Conservation (phyloP, 2,329 filamentous ascomycete species). For the Alternaria triticimaculans region DNA sequence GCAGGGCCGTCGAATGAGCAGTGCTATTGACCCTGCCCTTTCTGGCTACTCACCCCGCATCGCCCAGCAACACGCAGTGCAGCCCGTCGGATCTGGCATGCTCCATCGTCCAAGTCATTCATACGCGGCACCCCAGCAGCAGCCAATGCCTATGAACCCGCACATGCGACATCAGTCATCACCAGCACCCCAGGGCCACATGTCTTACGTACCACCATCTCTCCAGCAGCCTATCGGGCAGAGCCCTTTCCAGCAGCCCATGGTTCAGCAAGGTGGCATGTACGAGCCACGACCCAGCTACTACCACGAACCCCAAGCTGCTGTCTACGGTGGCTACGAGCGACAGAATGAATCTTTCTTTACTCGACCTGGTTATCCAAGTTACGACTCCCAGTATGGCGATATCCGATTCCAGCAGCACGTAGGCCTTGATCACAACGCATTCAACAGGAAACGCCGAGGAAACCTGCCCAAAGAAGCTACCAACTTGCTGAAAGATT, state of each 20-base stretch:
- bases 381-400: constrained; percentile 29
- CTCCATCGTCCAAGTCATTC: constrained; percentile 41
- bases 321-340: constrained; percentile 26
- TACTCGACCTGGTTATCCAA: constrained; percentile 17
- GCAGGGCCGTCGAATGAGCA: constrained; percentile 27
- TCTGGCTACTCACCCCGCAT: constrained; percentile 19
- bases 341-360: constrained; percentile 30
- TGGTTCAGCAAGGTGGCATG: constrained; percentile 10
- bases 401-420: constrained; percentile 42
- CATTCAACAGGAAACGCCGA: constrained; percentile 63
- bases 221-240: constrained; percentile 13
- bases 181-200: constrained; percentile 24
- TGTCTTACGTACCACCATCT: constrained; percentile 19
- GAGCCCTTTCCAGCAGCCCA: constrained; percentile 20
- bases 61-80: constrained; percentile 8
- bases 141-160: background rate
- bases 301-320: constrained; percentile 33
- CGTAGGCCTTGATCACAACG: constrained; percentile 35
- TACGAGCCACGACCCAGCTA: constrained; percentile 36
- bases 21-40: constrained; percentile 32
- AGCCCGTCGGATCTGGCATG: constrained; percentile 12
- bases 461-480: constrained; percentile 92
- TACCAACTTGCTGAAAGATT: constrained; percentile 78
- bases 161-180: constrained; percentile 40
- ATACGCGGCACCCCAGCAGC: constrained; percentile 24